Conservation (phyloP, 306 rosid species). For the Leucaena leucocephala region DNA sequence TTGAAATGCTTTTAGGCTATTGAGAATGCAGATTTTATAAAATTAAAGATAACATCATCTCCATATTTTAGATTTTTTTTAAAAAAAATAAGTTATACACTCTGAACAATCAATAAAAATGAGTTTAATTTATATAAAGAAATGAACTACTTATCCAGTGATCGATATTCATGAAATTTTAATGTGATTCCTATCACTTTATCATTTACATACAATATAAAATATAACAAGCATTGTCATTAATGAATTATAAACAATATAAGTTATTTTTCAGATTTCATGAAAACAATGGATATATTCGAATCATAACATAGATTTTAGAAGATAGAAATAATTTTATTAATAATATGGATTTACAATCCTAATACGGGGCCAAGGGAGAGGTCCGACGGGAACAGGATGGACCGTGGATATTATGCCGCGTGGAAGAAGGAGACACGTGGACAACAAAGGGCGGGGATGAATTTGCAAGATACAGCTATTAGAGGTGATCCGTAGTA, state of each 20-base stretch:
- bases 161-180: neutral
- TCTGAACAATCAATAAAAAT: neutral
- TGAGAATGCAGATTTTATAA: neutral
- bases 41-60: neutral
- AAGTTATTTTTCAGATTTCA: too few relatives aligned
- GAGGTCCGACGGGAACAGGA: too few relatives aligned
- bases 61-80: neutral
- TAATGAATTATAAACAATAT: too few relatives aligned
- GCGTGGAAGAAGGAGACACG: slow-evolving; percentile 37
- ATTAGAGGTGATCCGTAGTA: slow-evolving; percentile 30
- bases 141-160: neutral
- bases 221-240: neutral
- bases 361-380: neutral
- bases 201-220: too few relatives aligned
- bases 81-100: neutral
- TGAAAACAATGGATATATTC: neutral
- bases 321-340: neutral
- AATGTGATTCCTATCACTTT: neutral
- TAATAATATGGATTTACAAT: neutral
- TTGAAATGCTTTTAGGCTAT: neutral
- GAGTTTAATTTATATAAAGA: neutral
- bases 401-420: slow-evolving; percentile 36
- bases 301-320: neutral
- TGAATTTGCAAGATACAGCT: slow-evolving; percentile 42
- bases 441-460: slow-evolving; percentile 31